Evolutionary conservation across 805 yeast genomes (phyloP), one percentile per base, ranked within the genome.

Genomic region (Starmera dryadoides): DNA sequence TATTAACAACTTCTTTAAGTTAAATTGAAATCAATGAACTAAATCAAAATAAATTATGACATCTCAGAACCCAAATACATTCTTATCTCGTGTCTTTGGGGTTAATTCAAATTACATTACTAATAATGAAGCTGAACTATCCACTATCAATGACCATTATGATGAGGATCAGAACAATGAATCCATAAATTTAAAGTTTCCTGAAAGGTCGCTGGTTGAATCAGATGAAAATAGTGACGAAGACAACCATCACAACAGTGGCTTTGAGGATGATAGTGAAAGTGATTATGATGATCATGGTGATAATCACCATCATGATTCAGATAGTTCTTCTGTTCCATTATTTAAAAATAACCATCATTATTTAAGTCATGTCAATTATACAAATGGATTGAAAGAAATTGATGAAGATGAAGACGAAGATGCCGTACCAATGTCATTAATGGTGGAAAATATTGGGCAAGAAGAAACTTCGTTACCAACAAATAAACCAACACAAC

Each of bases 21-120:
- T 25, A 12, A 25, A 12, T 25, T 25, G 28, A 4, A 25, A 25
- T 25, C 28, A 25, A 25, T 25, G 28, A 25, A 25, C 12, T 25
- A 25, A 8, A n/a, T n/a, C n/a, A 12, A 25, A n/a, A 25, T 11
- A 4, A 30, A 9, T 18, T 4, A 52, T 50, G 46, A 18, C 47
- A 10, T 34, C 44, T 12, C 49, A 45, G 25, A 41, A 49, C 15
- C 51, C 47, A 6, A 77, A 77, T 48, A 79, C 84, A 6, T 79
- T 79, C 50, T 63, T 79, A 42, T 77, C 82, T 9, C 64, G 85
- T 32, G 81, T 79, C 18, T 78, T 79, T 58, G 86, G 84, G 4
- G 53, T 62, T 35, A 55, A 58, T 31, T 63, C 68, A 9, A 52
- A 57, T 4, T 50, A 47, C 32, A 48, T 42, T 20, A 53, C 48